phyloP scores from a whole-genome alignment of 2,329 filamentous ascomycete genomes.

The Alternaria longipes region DNA sequence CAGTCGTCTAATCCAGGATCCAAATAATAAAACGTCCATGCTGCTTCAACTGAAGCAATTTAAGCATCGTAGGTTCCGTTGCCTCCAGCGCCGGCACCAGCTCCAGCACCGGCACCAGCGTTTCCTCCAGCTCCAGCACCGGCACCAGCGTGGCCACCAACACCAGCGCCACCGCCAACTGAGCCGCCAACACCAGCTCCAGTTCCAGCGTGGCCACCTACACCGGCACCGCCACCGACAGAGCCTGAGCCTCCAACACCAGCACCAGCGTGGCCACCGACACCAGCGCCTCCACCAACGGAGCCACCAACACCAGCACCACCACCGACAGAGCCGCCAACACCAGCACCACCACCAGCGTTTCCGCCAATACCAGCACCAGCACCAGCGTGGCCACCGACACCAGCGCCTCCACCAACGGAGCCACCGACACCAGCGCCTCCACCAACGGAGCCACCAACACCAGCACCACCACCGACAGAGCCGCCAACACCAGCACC shows the following conservation, averaged over 20 bases:
- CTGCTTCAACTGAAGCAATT: not conserved
- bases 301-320: not conserved
- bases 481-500: not conserved
- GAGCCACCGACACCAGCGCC: too few relatives aligned
- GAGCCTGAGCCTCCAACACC: too few relatives aligned
- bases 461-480: too few relatives aligned
- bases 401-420: too few relatives aligned
- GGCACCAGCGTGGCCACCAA: not conserved
- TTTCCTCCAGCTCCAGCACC: not conserved
- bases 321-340: not conserved
- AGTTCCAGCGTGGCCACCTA: too few relatives aligned
- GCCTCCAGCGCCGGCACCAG: slow-evolving; percentile 1
- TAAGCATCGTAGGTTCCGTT: not conserved
- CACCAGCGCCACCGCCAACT: not conserved
- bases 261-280: too few relatives aligned
- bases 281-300: too few relatives aligned
- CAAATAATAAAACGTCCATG: not conserved
- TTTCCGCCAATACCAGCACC: too few relatives aligned
- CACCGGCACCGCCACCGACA: too few relatives aligned
- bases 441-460: not conserved
- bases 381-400: too few relatives aligned
- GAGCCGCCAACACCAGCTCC: too few relatives aligned
- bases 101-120: not conserved
- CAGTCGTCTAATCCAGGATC: not conserved
- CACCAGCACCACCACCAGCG: not conserved